These are phyloP conservation scores for Neobulgaria alba DNA, from an alignment of 2,329 filamentous ascomycete genomes.

Conservation along the genomic window DNA sequence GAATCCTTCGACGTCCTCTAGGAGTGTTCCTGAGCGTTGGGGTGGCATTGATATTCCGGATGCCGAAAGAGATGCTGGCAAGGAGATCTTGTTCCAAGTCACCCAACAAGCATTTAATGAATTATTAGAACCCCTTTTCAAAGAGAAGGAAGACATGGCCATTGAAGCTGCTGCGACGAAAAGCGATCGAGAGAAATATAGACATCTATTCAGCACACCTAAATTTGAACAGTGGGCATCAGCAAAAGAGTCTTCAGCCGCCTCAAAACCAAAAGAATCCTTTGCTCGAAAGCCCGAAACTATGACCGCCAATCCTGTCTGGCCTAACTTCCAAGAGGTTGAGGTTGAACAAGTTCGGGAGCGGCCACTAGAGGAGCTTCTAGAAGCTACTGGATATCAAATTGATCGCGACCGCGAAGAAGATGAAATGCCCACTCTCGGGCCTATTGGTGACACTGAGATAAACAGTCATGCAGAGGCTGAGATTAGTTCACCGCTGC, in stretches of 20 bases:
- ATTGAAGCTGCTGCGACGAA: conserved; percentile 58
- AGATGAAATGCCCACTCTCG: not conserved
- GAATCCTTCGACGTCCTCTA: conserved; percentile 64
- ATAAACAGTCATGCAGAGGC: conserved; percentile 16
- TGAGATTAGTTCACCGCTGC: not conserved
- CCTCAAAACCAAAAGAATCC: conserved; percentile 3
- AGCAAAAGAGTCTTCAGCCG: conserved; percentile 11
- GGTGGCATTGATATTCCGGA: conserved; percentile 71
- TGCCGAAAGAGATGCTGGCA: conserved; percentile 66
- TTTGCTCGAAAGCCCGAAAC: not conserved
- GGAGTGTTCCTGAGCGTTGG: conserved; percentile 65
- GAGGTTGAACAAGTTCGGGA: conserved; percentile 25
- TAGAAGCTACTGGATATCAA: conserved; percentile 22
- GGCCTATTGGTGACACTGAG: conserved; percentile 29
- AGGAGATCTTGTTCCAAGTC: conserved; percentile 77
- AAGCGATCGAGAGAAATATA: conserved; percentile 49
- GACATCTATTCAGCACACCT: conserved; percentile 38
- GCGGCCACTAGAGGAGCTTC: conserved; percentile 21
- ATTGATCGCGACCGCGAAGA: conserved; percentile 8
- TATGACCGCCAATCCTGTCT: conserved; percentile 2
- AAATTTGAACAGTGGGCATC: conserved; percentile 30
- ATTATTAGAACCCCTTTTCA: conserved; percentile 79
- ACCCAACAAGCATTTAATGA: conserved; percentile 92
- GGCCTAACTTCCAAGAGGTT: conserved; percentile 17
- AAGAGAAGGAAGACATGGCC: conserved; percentile 67